Evolutionary conservation across 106 monocot genomes (phyloP).

Genomic region (Allium fistulosum): DNA sequence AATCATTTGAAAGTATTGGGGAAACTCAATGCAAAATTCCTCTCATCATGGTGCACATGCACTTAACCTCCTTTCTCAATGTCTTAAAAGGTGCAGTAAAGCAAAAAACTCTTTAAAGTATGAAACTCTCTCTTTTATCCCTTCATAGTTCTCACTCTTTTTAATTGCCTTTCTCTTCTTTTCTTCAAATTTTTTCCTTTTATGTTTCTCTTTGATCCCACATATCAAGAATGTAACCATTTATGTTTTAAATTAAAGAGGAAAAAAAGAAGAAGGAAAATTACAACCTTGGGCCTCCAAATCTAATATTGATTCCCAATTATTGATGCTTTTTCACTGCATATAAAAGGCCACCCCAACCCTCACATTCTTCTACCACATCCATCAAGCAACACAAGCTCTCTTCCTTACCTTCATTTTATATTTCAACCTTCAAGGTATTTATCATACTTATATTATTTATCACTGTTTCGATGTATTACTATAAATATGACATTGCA

Average conservation of each 20-base stretch:
- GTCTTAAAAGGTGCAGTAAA: conserved; percentile 34
- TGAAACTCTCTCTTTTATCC: background rate
- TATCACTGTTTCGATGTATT: background rate
- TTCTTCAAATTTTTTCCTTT: conserved; percentile 2
- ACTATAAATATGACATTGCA: background rate
- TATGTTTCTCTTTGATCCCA: conserved; percentile 29
- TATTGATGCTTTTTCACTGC: conserved; percentile 20
- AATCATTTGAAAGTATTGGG: conserved; percentile 10
- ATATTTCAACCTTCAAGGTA: background rate
- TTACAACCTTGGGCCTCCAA: conserved; percentile 31
- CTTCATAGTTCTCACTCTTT: conserved; percentile 8
- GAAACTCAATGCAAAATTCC: conserved; percentile 7
- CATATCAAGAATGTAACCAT: conserved; percentile 15
- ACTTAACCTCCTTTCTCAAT: conserved; percentile 7
- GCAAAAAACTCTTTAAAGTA: conserved; percentile 11
- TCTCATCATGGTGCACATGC: conserved; percentile 14
- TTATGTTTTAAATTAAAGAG: conserved; percentile 1
- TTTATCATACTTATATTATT: background rate
- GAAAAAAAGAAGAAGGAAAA: conserved; percentile 4
- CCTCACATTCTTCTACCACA: conserved; percentile 6
- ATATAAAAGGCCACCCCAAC: conserved; percentile 35
- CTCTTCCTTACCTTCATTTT: background rate
- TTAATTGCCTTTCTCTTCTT: conserved; percentile 35
- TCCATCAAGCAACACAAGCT: conserved; percentile 9
- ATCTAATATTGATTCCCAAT: conserved; percentile 42